A percentile compares a stretch with the other conserved stretches of the same genome.
Conservation (phyloP, 2,329 filamentous ascomycete genomes). For the Conoideocrella luteorostrata region DNA sequence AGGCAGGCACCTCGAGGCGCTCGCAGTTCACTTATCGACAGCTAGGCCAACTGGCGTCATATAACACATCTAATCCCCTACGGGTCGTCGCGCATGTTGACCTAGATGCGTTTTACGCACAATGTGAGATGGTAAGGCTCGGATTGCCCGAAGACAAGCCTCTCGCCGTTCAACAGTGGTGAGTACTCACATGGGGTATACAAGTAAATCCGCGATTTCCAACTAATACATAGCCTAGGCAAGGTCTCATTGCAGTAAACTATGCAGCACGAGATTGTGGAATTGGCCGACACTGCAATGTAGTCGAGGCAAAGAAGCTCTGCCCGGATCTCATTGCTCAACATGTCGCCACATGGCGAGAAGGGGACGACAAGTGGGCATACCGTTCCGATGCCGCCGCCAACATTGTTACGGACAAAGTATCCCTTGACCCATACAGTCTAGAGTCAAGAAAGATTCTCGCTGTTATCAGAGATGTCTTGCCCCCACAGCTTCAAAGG, state of each 20-base stretch:
- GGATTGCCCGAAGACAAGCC: slow-evolving; percentile 68
- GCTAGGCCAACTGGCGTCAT: slow-evolving; percentile 67
- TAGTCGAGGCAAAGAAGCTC: slow-evolving; percentile 75
- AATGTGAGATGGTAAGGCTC: slow-evolving; percentile 89
- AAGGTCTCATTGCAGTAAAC: slow-evolving; percentile 92
- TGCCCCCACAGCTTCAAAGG: slow-evolving; percentile 60
- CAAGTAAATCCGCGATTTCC: no score
- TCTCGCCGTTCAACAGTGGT: slow-evolving; percentile 91
- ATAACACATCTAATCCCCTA: slow-evolving; percentile 66
- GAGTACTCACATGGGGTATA: slow-evolving; percentile 19
- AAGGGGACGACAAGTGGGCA: slow-evolving; percentile 86
- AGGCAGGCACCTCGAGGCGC: slow-evolving; percentile 23
- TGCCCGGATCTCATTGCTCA: slow-evolving; percentile 81
- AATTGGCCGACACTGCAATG: slow-evolving; percentile 71
- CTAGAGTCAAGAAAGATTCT: slow-evolving; percentile 79
- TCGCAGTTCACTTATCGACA: slow-evolving; percentile 85
- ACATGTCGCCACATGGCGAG: slow-evolving; percentile 92
- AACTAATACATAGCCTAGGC: no score
- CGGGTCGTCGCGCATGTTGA: slow-evolving; percentile 88
- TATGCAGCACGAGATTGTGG: slow-evolving; percentile 81
- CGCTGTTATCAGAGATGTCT: slow-evolving; percentile 64
- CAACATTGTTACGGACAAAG: slow-evolving; percentile 83
- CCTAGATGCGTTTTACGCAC: slow-evolving; percentile 94
- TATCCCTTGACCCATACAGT: slow-evolving; percentile 88
- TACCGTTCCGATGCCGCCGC: slow-evolving; percentile 77